Conservation (phyloP, 1,284 basidiomycete genomes). For the Psilocybe mexicana region DNA sequence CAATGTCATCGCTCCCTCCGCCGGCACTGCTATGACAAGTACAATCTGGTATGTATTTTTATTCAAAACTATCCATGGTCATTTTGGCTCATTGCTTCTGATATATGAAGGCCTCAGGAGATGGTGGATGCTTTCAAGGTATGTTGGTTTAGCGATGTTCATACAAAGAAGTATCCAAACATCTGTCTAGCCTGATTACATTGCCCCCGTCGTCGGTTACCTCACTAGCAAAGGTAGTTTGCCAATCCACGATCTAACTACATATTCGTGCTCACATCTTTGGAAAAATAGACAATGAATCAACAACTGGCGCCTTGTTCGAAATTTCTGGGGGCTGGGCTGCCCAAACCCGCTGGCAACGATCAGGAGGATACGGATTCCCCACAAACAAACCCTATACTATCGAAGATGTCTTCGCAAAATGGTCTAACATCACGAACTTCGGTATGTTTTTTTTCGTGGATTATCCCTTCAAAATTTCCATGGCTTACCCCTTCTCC, state of each 20-base stretch:
- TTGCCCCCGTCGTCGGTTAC: constrained; percentile 92
- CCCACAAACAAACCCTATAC: constrained; percentile 72
- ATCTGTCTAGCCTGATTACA: constrained; percentile 73
- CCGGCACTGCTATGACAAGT: constrained; percentile 90
- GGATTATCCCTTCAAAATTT: neutral
- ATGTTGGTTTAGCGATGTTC: constrained; percentile 4
- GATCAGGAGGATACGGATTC: constrained; percentile 87
- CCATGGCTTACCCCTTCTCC: constrained; percentile 3
- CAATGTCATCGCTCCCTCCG: constrained; percentile 89
- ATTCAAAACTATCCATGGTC: neutral
- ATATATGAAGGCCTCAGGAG: constrained; percentile 71
- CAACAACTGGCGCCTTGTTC: constrained; percentile 79
- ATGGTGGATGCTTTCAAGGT: constrained; percentile 95
- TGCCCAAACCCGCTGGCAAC: constrained; percentile 92
- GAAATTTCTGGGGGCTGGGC: constrained; percentile 95
- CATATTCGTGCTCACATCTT: constrained; percentile 5
- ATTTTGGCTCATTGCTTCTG: neutral
- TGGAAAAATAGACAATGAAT: constrained; percentile 56
- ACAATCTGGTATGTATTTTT: constrained; percentile 65
- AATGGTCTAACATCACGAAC: constrained; percentile 82
- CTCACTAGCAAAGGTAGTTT: constrained; percentile 72
- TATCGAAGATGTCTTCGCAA: constrained; percentile 76
- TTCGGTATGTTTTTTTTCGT: constrained; percentile 61
- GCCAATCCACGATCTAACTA: neutral
- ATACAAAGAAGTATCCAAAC: neutral